A percentile compares a stretch with the other conserved stretches of the same genome.
These are phyloP conservation scores for Acanthamoeba quina DNA, from an alignment of 208 protist genomes.

Conservation along the genomic window DNA sequence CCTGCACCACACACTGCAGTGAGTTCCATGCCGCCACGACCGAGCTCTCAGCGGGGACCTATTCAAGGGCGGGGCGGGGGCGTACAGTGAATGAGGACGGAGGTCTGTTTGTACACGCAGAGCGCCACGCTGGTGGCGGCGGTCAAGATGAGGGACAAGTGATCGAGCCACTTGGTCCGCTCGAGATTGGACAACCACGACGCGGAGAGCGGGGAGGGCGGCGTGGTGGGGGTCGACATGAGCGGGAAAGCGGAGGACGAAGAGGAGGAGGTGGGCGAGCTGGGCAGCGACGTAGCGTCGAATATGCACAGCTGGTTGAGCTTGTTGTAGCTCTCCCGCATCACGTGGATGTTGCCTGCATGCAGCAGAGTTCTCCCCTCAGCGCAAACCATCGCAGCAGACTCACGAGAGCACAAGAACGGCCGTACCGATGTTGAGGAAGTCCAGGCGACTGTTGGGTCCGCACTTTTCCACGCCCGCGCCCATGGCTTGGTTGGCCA, in stretches of 20 bases:
- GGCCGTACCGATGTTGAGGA: slow-evolving; percentile 59
- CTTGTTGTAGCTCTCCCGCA: slow-evolving; percentile 62
- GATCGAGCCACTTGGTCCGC: slow-evolving; percentile 60
- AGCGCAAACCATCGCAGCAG: background rate
- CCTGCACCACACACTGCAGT: background rate
- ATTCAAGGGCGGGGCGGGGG: background rate
- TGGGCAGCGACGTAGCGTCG: background rate
- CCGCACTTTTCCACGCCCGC: slow-evolving; percentile 47
- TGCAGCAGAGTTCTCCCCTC: background rate
- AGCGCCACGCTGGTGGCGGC: slow-evolving; percentile 26
- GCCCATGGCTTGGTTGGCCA: slow-evolving; percentile 70
- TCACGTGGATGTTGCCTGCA: slow-evolving; percentile 68
- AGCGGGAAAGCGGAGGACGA: background rate
- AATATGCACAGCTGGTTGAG: slow-evolving; percentile 34
- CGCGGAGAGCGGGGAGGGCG: background rate
- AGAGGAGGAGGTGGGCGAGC: slow-evolving; percentile 10
- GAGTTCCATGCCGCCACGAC: background rate
- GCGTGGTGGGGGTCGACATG: background rate
- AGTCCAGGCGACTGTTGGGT: slow-evolving; percentile 7
- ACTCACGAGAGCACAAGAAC: background rate
- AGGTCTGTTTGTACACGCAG: slow-evolving; percentile 39
- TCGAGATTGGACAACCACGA: slow-evolving; percentile 63
- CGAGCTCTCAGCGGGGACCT: background rate
- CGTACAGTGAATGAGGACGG: slow-evolving; percentile 70
- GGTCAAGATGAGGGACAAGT: slow-evolving; percentile 40